Base-by-base conservation (phyloP, 129 eudicot species). In the carrot (Daucus carota) region DNA sequence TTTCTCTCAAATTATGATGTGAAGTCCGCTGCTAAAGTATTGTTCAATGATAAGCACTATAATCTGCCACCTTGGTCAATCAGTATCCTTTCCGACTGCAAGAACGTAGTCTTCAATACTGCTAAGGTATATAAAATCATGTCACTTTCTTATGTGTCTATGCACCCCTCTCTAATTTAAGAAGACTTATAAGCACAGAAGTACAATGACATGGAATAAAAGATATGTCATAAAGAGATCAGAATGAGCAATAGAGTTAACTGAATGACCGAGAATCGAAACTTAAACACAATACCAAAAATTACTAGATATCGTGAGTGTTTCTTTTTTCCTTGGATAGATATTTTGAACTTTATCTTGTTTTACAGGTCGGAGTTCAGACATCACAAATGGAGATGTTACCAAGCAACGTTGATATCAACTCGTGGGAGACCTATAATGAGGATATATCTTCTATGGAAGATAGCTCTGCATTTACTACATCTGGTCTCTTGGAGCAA, bases 71-170 rank as follows among this genome's bases (percentile, higher is more conserved):
- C 96, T 36, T 94, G 97, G 98, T 94, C 98, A 59, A 89, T 94
- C 76, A 94, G 97, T 81, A 91, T 94, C 75, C 97, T 94, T 75
- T 92, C 98, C 8, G 98, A 89, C 70, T 94, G 98, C 88, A 81
- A 62, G 36, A 91, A 85, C 73, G 85, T 80, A 29, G 88, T 83
- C 79, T 91, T 94, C 80, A 94, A 94, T 77, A 94, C 98, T 12
- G 98, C 98, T 76, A 91, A 89, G 79, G 98, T 94, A 91, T 10
- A 93, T 83, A 47, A 12, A 74, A 50, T 83, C 12, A 44, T 50
- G 69, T 28, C 73, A n/a, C 54, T 59, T 26, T 5, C 18, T n/a
- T 73, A 43, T 20, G 10, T 60, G 6, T 60, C 2, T 60, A 24
- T 60, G 32, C 34, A 28, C 17, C 38, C 9, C 1, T 13, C 2